A percentile compares a stretch with the other conserved stretches of the same genome.
These are phyloP conservation scores for Gloeopeniophorella convolvens DNA, from an alignment of 768 basidiomycete genomes.

Conservation along the genomic window DNA sequence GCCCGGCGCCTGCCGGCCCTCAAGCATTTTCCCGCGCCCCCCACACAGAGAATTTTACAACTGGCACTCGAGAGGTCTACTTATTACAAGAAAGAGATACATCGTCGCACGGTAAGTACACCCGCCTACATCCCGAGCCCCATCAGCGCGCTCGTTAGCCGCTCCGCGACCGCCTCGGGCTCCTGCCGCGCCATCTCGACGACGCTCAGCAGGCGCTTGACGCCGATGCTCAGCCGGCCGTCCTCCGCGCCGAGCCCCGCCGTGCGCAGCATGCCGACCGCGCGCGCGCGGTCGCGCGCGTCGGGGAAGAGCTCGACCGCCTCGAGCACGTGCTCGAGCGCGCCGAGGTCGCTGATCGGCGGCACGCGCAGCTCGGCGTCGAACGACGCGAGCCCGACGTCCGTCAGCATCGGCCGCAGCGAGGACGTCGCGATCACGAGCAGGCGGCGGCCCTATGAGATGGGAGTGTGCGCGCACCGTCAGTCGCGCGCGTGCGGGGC, in stretches of 20 bases:
- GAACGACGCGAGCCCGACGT: conserved; percentile 84
- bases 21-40: conserved; percentile 12
- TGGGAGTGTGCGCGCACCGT: not conserved
- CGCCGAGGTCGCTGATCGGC: conserved; percentile 62
- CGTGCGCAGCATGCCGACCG: conserved; percentile 60
- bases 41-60: no score
- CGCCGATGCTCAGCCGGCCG: conserved; percentile 63
- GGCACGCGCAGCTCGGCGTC: conserved; percentile 83
- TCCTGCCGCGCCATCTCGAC: conserved; percentile 98
- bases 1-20: conserved; percentile 5
- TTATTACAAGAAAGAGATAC: no score
- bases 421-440: conserved; percentile 92
- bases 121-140: conserved; percentile 38
- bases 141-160: conserved; percentile 59
- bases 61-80: no score
- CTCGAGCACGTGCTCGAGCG: conserved; percentile 70
- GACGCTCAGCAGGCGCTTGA: conserved; percentile 88
- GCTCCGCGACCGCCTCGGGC: conserved; percentile 71
- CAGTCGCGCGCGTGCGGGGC: not conserved
- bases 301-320: conserved; percentile 74
- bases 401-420: conserved; percentile 73
- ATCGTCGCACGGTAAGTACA: no score
- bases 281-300: conserved; percentile 45
- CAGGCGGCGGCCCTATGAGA: conserved; percentile 85
- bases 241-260: conserved; percentile 60